Evolutionary conservation across 768 basidiomycete species (phyloP), one percentile per base, ranked within the genome.

Genomic region (Boletellus ananas): DNA sequence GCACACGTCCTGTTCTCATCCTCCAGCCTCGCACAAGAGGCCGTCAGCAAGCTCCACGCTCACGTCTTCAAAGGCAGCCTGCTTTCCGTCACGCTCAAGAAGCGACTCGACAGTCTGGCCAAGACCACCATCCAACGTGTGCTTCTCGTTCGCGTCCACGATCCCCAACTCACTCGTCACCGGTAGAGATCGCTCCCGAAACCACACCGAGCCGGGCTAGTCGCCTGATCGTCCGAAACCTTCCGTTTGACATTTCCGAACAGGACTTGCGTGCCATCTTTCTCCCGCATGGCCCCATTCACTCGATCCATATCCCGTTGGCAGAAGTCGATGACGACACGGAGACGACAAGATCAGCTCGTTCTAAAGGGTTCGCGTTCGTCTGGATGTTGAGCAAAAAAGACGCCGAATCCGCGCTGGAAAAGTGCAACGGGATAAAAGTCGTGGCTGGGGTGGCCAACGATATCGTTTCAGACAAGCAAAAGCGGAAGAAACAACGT

Each of bases 31-130:
- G 93, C 94, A 0, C 74, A 77, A 34, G 79, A 83, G 10, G 87
- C 91, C 2, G 81, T 89, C 34, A 72, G 68, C 47, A 91, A 89
- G 66, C 79, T 98, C 2, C 92, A 98, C 63, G 91, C 90, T 1
- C 92, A 94, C 63, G 87, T 94, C 25, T 95, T 87, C 79, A 94
- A 95, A 64, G 92, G 93, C 35, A 74, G 77, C 9, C 72, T 94
- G 5, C 79, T 97, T n/a, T 91, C 88, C 3, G 90, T 87, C 13
- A 83, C 87, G 7, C 77, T 95, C 43, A 94, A 95, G 76, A 92
- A 92, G 62, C 81, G 90, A 14, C 70, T 90, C 8, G 89, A 94
- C 49, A 79, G 72, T 3, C 74, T 87, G 9, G 70, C 77, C 16
- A 87, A 83, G 55, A 68, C 76, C 6, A 51, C 66, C 18, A 46